These are phyloP conservation scores for Xylaria telfairii DNA, from an alignment of 495 filamentous ascomycete genomes.

Conservation along the genomic window DNA sequence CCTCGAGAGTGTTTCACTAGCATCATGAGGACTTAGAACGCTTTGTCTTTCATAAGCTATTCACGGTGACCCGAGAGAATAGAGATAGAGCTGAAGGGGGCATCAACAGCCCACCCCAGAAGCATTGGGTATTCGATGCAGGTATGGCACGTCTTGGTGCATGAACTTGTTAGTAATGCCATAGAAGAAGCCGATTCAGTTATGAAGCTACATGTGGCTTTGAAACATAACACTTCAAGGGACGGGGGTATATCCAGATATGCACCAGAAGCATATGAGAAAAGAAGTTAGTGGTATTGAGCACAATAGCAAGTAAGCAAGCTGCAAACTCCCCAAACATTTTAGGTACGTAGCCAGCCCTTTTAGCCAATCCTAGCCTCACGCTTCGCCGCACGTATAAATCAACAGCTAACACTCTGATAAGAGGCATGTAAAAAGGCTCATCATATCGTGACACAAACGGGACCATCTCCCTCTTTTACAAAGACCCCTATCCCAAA, in stretches of 20 bases:
- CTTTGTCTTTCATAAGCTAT: background rate
- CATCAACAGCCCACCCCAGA: background rate
- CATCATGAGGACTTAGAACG: conserved; percentile 12
- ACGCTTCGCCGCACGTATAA: conserved; percentile 14
- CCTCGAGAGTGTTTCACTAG: conserved; percentile 52
- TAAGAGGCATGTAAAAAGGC: conserved; percentile 6
- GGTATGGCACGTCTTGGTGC: background rate
- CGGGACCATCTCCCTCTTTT: background rate
- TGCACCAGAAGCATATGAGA: background rate
- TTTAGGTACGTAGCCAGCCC: conserved; percentile 16
- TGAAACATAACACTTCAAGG: background rate
- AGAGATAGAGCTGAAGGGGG: background rate
- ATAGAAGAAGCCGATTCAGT: no score
- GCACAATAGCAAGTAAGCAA: conserved; percentile 16
- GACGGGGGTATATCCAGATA: background rate
- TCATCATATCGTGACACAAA: conserved; percentile 13
- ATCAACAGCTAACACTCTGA: conserved; percentile 12
- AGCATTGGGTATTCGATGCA: background rate
- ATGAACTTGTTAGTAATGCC: background rate
- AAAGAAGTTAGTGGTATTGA: conserved; percentile 12
- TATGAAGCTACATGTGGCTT: background rate
- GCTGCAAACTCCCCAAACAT: background rate
- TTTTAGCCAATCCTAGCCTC: conserved; percentile 8
- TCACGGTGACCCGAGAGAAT: background rate
- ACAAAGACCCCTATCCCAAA: background rate